A percentile compares a stretch with the other conserved stretches of the same genome.
Evolutionary conservation across 2,329 filamentous ascomycete genomes (phyloP).

Genomic region (Pseudopithomyces maydicus): DNA sequence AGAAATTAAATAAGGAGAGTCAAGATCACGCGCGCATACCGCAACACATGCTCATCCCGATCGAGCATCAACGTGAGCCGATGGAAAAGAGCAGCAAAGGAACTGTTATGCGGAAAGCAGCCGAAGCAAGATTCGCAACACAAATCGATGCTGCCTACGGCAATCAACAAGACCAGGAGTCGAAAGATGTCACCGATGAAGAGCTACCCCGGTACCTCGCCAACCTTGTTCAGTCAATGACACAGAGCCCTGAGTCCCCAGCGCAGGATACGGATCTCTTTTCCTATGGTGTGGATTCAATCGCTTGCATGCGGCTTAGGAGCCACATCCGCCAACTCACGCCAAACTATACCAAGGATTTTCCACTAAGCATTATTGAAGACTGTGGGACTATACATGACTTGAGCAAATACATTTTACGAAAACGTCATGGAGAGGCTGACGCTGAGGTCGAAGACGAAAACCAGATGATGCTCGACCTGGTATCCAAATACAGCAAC

Average conservation of each 20-base stretch:
- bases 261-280: constrained; percentile 58
- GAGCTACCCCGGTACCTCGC: constrained; percentile 27
- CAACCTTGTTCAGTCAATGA: constrained; percentile 24
- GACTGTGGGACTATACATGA: constrained; percentile 60
- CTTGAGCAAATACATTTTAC: constrained; percentile 46
- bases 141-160: constrained; percentile 56
- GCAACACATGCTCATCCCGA: constrained; percentile 56
- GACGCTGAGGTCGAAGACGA: constrained; percentile 43
- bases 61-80: constrained; percentile 41
- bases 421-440: constrained; percentile 45
- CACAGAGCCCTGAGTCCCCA: constrained; percentile 27
- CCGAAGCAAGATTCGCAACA: constrained; percentile 55
- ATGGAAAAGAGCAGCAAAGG: constrained; percentile 69
- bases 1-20: constrained; percentile 55
- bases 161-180: constrained; percentile 19
- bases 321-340: constrained; percentile 43
- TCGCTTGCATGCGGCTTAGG: constrained; percentile 60
- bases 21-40: constrained; percentile 59
- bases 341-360: constrained; percentile 33
- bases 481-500: constrained; percentile 55
- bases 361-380: constrained; percentile 65
- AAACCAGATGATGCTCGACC: constrained; percentile 48
- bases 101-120: constrained; percentile 58
- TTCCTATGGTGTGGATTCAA: constrained; percentile 64
- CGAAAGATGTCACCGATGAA: constrained; percentile 30